A percentile compares a stretch with the other conserved stretches of the same genome.
These are phyloP conservation scores for Triticum dicoccoides DNA, from an alignment of 176 grass and related monocot genomes.

Conservation along the genomic window DNA sequence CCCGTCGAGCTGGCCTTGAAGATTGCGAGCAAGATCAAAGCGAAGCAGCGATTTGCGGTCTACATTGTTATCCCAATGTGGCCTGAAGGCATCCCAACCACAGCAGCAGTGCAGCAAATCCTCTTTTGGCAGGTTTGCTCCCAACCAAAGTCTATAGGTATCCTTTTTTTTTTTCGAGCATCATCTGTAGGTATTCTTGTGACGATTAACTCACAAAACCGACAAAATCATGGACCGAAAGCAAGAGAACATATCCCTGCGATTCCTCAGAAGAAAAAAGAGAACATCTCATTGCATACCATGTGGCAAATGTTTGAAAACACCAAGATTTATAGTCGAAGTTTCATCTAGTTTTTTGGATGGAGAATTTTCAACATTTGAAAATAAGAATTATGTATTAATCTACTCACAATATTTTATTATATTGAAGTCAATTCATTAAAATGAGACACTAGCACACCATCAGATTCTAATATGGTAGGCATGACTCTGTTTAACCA, in stretches of 20 bases:
- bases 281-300: neutral
- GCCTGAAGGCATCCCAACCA: constrained; percentile 81
- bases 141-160: neutral
- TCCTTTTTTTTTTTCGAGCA: no score
- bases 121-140: constrained; percentile 90
- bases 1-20: constrained; percentile 86
- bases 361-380: neutral
- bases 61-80: constrained; percentile 95
- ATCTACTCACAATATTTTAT: no score
- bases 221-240: neutral
- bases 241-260: neutral
- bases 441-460: no score
- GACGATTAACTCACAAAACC: neutral
- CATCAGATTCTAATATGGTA: no score
- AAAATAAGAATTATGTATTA: no score
- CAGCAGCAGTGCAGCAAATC: constrained; percentile 76
- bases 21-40: constrained; percentile 83
- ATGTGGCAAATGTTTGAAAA: neutral
- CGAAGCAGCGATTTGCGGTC: constrained; percentile 60
- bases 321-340: neutral
- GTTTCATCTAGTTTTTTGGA: neutral
- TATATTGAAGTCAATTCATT: no score
- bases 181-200: no score
- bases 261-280: no score
- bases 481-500: no score